Base-by-base conservation (phyloP, 2,329 filamentous ascomycete genomes). In the Colletotrichum somersetense region DNA sequence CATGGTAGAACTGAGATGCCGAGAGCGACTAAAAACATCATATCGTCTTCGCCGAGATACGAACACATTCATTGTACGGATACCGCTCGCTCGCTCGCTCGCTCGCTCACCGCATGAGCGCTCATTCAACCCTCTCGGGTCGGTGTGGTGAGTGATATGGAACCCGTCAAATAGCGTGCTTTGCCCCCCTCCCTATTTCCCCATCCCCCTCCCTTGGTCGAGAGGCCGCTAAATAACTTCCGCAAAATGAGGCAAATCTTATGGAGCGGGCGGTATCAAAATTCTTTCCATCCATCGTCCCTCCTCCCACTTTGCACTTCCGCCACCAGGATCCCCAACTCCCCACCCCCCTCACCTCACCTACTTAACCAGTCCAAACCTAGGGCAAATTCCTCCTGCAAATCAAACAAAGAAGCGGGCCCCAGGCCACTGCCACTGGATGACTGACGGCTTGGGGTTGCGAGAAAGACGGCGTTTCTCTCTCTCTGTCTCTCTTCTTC, bases 81-180 rank as follows among this genome's bases (percentile, higher is more conserved):
- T 30, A 30, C 30, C 30, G 30, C n/a, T n/a, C n/a, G n/a, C n/a
- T n/a, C n/a, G n/a, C n/a, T n/a, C n/a, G n/a, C n/a, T n/a, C n/a
- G n/a, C 26, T 10, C 48, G 59, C 68, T 68, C 59, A 62, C 59
- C 59, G 59, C 59, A 62, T 62, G 30, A 30, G 30, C 30, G 18
- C 59, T 38, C 59, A 12, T 52, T 14, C 26, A 50, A 55, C 23
- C 48, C 35, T 33, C 38, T 53, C 55, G 50, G 30, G 50, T 40
- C 69, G 69, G 69, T 72, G 69, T 72, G 69, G 64, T 68, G 59
- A 72, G 64, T 68, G 59, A 72, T 64, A 64, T 64, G 66, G 66
- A 69, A 69, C 65, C 69, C 69, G 59, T 67, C 58, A 55, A 55
- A 72, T 69, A 71, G 64, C 68, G 68, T 68, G 52, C 52, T 62